Evolutionary conservation across 2,329 filamentous ascomycete species (phyloP).

Genomic region (Chlorencoelia australis): DNA sequence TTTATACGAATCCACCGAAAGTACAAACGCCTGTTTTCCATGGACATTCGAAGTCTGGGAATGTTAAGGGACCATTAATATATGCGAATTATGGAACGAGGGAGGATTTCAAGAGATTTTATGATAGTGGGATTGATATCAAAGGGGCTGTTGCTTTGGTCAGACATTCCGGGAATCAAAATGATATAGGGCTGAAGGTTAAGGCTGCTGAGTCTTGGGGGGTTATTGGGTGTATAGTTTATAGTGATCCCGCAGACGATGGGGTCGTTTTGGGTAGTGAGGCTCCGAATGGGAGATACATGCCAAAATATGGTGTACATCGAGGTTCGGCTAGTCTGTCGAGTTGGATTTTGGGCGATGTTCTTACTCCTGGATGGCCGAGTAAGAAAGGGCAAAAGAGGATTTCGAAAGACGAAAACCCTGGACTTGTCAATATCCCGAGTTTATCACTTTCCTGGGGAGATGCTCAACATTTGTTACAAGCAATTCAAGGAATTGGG

Average conservation of each 20-base stretch:
- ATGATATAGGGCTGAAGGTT: constrained; percentile 69
- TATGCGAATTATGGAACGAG: constrained; percentile 88
- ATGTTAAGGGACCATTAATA: constrained; percentile 75
- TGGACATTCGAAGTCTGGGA: constrained; percentile 76
- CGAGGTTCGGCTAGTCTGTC: constrained; percentile 71
- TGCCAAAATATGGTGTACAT: constrained; percentile 75
- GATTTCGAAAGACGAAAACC: constrained; percentile 57
- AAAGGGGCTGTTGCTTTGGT: constrained; percentile 78
- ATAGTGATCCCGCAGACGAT: constrained; percentile 81
- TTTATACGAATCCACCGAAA: constrained; percentile 49
- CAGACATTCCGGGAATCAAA: constrained; percentile 65
- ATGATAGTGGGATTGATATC: constrained; percentile 61
- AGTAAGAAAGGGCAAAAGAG: constrained; percentile 57
- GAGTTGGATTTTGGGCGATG: constrained; percentile 79
- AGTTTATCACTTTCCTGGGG: constrained; percentile 85
- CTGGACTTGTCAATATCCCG: constrained; percentile 71
- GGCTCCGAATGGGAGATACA: constrained; percentile 68
- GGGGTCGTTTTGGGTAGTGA: constrained; percentile 64
- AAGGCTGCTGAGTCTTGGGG: constrained; percentile 83
- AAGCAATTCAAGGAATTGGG: constrained; percentile 67
- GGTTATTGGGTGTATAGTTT: constrained; percentile 80
- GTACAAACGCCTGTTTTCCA: constrained; percentile 75
- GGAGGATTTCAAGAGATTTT: constrained; percentile 68
- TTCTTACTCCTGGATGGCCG: constrained; percentile 81
- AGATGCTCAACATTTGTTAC: constrained; percentile 71